Base-by-base conservation (phyloP, 139 green algal genomes). In the Medakamo hakoo region DNA sequence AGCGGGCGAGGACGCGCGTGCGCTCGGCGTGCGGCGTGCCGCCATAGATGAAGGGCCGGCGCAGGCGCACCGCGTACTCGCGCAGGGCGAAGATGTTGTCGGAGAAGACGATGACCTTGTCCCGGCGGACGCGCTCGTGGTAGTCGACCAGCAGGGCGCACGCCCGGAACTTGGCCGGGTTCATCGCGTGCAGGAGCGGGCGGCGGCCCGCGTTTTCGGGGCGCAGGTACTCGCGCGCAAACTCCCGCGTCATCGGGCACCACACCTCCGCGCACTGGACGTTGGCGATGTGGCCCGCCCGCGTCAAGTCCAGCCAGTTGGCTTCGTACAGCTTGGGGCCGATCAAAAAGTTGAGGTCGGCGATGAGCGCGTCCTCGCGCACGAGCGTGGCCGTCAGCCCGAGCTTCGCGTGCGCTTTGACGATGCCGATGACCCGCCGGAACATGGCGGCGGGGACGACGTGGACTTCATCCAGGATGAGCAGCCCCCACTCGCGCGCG, bases 271-370 rank as follows among this genome's bases (percentile, higher is more conserved):
- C 85, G 71, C 92, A 99, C 79, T 95, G 88, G 63, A 99, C 93
- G 64, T 96, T 96, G 61, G 93, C 93, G 65, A 98, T 96, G 82
- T 95, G 90, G 0, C 93, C 93, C 0, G 85, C 88, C 3, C 80
- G 73, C 21, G 91, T 92, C 40, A 99, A 78, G 83, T 99, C 93
- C 63, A 98, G 80, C 93, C 93, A 99, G 77, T 98, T 98, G 66
- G 93, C 93, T 75, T 99, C 93, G 64, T 98, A 99, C 69, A 99
- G 84, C 81, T 98, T 96, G 63, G 92, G 87, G 23, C 87, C 90
- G 62, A 99, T 99, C 18, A 99, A 82, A 73, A 98, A 99, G 79
- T 98, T 97, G 57, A 99, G 88, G 76, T 99, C 91, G 0, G 72
- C 72, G 66, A 95, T 96, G 58, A 82, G 80, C 62, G 92, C 80